A percentile compares a stretch with the other conserved stretches of the same genome.
Conservation (phyloP, 2,329 filamentous ascomycete species). For the Metarhizium brunneum region DNA sequence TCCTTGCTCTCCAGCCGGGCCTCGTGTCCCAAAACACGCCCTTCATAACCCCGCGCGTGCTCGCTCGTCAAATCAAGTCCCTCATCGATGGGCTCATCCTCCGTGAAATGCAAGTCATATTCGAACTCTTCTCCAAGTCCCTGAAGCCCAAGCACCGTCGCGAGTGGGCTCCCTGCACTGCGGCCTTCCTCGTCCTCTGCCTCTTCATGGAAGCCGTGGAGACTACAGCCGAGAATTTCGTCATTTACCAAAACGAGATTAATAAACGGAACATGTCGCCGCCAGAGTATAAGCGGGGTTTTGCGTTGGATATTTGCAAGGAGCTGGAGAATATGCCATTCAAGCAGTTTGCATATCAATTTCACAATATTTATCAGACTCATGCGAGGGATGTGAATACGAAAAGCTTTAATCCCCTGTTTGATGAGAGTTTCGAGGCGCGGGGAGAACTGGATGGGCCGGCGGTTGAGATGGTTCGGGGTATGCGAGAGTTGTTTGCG, state of each 20-base stretch:
- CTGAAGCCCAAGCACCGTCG: slow-evolving; percentile 44
- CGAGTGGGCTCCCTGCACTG: slow-evolving; percentile 49
- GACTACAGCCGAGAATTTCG: slow-evolving; percentile 41
- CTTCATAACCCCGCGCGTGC: slow-evolving; percentile 42
- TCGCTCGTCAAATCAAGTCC: slow-evolving; percentile 47
- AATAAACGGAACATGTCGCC: slow-evolving; percentile 27
- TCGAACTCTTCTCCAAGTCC: slow-evolving; percentile 41
- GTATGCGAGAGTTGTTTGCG: slow-evolving; percentile 34
- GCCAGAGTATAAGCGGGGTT: slow-evolving; percentile 28
- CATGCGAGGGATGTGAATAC: slow-evolving; percentile 38
- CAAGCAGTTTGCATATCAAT: slow-evolving; percentile 50
- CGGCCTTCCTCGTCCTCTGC: slow-evolving; percentile 46
- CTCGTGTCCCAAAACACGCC: slow-evolving; percentile 33
- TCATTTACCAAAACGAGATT: slow-evolving; percentile 42
- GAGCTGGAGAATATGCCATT: slow-evolving; percentile 51
- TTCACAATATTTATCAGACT: slow-evolving; percentile 51
- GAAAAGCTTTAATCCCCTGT: slow-evolving; percentile 46
- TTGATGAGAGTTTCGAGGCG: slow-evolving; percentile 32
- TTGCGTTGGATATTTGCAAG: slow-evolving; percentile 36
- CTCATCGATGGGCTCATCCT: slow-evolving; percentile 46
- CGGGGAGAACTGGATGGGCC: slow-evolving; percentile 36
- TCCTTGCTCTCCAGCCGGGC: slow-evolving; percentile 30
- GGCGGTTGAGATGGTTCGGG: slow-evolving; percentile 34
- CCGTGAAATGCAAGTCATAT: slow-evolving; percentile 41
- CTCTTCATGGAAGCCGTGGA: slow-evolving; percentile 51